A percentile compares a stretch with the other conserved stretches of the same genome.
Conservation (phyloP, 768 basidiomycete genomes). For the Rhodotorula diobovata region DNA sequence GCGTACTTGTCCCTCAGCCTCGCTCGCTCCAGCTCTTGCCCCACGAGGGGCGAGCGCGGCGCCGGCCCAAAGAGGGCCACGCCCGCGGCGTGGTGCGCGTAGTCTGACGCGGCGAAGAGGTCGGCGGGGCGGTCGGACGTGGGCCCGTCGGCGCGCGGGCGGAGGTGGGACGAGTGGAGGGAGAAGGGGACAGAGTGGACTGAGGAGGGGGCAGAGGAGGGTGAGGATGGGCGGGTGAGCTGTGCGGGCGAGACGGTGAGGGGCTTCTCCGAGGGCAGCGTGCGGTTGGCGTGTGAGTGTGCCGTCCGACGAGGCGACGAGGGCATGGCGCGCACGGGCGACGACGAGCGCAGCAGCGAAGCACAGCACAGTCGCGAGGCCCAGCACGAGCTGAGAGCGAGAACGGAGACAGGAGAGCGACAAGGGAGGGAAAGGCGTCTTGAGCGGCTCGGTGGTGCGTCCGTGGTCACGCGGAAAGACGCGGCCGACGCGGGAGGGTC, state of each 20-base stretch:
- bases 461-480: too few species aligned
- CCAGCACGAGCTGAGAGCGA: too few species aligned
- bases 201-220: not conserved
- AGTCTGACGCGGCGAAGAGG: not conserved
- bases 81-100: not conserved
- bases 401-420: too few species aligned
- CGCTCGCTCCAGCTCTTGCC: not conserved
- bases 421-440: too few species aligned
- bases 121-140: not conserved
- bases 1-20: constrained; percentile 2
- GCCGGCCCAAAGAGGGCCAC: constrained; percentile 2
- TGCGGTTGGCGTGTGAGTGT: too few species aligned
- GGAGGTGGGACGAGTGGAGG: not conserved
- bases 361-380: too few species aligned
- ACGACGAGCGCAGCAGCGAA: too few species aligned
- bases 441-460: too few species aligned
- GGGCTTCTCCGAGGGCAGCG: not conserved
- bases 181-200: not conserved
- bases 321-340: too few species aligned
- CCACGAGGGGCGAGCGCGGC: not conserved
- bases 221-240: not conserved
- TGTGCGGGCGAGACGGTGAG: not conserved
- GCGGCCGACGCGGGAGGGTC: too few species aligned
- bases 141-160: not conserved
- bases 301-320: too few species aligned